These are phyloP conservation scores for Bidens hawaiensis DNA, from an alignment of 140 eudicot species.

Conservation along the genomic window DNA sequence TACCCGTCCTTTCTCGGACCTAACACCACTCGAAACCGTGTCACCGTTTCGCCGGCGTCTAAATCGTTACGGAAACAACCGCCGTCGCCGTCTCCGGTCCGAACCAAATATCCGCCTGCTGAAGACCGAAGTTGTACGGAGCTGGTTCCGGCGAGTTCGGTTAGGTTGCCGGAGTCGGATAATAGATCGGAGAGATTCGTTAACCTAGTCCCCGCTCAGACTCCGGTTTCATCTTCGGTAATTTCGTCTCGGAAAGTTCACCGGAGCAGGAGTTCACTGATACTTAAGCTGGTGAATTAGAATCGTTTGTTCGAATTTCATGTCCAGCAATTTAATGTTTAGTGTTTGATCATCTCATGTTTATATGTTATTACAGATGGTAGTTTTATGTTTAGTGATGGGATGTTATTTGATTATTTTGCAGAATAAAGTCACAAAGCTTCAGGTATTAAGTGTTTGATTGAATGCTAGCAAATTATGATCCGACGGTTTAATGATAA, in stretches of 20 bases:
- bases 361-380: slow-evolving; percentile 51
- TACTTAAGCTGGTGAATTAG: slow-evolving; percentile 39
- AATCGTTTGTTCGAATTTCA: too few relatives aligned
- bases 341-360: slow-evolving; percentile 12
- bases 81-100: slow-evolving; percentile 27
- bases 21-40: slow-evolving; percentile 60
- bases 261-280: slow-evolving; percentile 28
- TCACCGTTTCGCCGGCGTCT: slow-evolving; percentile 40
- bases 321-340: slow-evolving; percentile 13
- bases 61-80: slow-evolving; percentile 36
- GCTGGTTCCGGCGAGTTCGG: slow-evolving; percentile 1
- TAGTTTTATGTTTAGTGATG: slow-evolving; percentile 33
- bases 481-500: slow-evolving; percentile 20
- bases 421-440: slow-evolving; percentile 55
- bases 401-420: slow-evolving; percentile 47
- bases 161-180: slow-evolving; percentile 12
- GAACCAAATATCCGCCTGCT: slow-evolving; percentile 16
- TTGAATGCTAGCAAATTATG: too few relatives aligned
- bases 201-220: slow-evolving; percentile 37
- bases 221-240: slow-evolving; percentile 30
- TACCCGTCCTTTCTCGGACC: slow-evolving; percentile 86
- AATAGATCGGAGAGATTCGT: slow-evolving; percentile 35
- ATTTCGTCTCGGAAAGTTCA: slow-evolving; percentile 23
- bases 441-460: slow-evolving; percentile 50
- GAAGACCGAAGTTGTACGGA: slow-evolving; percentile 21